Evolutionary conservation across 1,284 basidiomycete species (phyloP).

Genomic region (Apiotrichum gamsii): DNA sequence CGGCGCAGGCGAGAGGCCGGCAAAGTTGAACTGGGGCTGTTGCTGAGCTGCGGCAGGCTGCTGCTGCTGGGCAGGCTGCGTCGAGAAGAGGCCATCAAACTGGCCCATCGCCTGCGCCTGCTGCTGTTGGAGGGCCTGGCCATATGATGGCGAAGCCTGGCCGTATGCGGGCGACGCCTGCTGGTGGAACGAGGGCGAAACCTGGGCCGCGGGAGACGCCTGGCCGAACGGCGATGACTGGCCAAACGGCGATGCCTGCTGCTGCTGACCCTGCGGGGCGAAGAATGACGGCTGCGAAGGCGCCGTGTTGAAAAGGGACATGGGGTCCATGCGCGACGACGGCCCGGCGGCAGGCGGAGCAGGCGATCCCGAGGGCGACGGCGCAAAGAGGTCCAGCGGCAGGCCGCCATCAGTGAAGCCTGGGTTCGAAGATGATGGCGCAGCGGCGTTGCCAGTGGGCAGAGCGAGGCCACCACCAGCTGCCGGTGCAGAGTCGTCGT

Average conservation of each 20-base stretch:
- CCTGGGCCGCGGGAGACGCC: background rate
- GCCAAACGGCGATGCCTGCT: conserved; percentile 10
- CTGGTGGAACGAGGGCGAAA: too few relatives aligned
- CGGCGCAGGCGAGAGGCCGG: background rate
- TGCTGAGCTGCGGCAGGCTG: conserved; percentile 6
- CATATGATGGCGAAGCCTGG: background rate
- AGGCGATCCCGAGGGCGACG: conserved; percentile 33
- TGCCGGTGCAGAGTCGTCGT: conserved; percentile 19
- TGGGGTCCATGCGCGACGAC: conserved; percentile 33
- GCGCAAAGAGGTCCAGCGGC: conserved; percentile 47
- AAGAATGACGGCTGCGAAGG: background rate
- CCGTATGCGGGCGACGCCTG: too few relatives aligned
- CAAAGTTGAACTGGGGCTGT: background rate
- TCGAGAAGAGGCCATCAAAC: background rate
- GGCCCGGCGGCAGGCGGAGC: conserved; percentile 3
- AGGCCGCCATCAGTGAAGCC: conserved; percentile 40
- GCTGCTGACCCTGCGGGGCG: background rate
- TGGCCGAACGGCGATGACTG: conserved; percentile 10
- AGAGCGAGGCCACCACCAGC: conserved; percentile 36
- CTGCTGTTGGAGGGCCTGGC: too few relatives aligned
- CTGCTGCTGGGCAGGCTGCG: background rate
- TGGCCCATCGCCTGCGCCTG: conserved; percentile 1
- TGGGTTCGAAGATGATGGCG: conserved; percentile 19
- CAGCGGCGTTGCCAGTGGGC: conserved; percentile 24
- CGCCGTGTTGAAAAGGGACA: conserved; percentile 42